Evolutionary conservation across 73 alveolate genomes (phyloP).

Genomic region (Paramecium tetraurelia): DNA sequence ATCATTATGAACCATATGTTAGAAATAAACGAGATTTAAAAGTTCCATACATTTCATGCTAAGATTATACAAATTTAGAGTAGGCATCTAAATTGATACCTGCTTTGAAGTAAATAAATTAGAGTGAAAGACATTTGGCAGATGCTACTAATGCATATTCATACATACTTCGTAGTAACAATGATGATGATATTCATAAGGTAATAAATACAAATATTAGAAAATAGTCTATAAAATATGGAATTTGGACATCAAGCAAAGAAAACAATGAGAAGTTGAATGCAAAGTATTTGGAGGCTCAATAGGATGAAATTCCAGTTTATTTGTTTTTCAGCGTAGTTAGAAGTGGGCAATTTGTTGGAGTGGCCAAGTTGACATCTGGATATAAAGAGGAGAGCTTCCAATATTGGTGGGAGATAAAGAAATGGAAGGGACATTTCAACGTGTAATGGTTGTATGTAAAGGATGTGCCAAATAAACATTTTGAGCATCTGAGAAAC

Average conservation of each 20-base stretch:
- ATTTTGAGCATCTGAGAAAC: constrained; percentile 55
- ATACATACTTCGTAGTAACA: constrained; percentile 55
- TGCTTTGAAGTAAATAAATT: constrained; percentile 32
- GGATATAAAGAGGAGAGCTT: constrained; percentile 61
- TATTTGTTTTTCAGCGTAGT: constrained; percentile 61
- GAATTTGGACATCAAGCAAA: constrained; percentile 59
- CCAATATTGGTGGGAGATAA: constrained; percentile 61
- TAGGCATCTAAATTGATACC: constrained; percentile 22
- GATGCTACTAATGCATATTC: constrained; percentile 46
- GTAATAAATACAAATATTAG: neutral
- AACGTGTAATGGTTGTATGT: constrained; percentile 58
- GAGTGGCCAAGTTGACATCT: constrained; percentile 59
- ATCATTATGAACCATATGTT: constrained; percentile 43
- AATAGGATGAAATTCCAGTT: neutral
- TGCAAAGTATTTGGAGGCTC: constrained; percentile 35
- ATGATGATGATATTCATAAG: constrained; percentile 63
- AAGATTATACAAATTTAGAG: constrained; percentile 21
- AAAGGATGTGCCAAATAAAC: constrained; percentile 56
- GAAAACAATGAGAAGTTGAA: constrained; percentile 53
- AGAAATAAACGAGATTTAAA: constrained; percentile 39
- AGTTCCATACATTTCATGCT: constrained; percentile 42
- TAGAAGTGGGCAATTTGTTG: constrained; percentile 59
- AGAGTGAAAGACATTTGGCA: neutral
- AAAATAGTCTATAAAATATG: constrained; percentile 55
- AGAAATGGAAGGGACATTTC: constrained; percentile 64